These are phyloP conservation scores for Beauveria medogensis DNA, from an alignment of 2,329 filamentous ascomycete species.

Conservation along the genomic window DNA sequence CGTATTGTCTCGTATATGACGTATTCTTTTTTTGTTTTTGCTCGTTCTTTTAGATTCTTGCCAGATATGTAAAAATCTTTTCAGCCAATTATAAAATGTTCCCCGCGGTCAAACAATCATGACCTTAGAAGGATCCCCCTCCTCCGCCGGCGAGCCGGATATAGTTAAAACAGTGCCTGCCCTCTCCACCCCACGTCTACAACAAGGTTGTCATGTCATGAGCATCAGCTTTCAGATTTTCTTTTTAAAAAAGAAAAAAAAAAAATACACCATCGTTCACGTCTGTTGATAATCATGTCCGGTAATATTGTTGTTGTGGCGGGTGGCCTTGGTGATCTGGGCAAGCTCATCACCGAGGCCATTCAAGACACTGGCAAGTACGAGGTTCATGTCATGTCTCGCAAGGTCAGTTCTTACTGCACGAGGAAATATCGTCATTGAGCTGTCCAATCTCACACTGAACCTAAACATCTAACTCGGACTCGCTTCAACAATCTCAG, in stretches of 20 bases:
- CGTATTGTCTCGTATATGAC: no score
- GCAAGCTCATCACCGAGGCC: constrained; percentile 37
- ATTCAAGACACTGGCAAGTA: constrained; percentile 28
- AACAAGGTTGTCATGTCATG: no score
- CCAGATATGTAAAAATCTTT: not conserved
- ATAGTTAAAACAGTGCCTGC: no score
- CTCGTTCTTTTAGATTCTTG: not conserved
- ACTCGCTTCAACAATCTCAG: not conserved
- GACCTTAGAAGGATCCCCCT: no score
- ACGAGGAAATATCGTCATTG: constrained; percentile 8
- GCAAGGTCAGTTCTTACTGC: constrained; percentile 26
- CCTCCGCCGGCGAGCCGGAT: no score
- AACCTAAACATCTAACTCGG: not conserved
- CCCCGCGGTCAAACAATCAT: not conserved
- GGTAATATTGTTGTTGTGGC: constrained; percentile 32
- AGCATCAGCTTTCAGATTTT: not conserved
- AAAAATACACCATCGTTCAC: not conserved
- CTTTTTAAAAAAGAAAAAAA: not conserved
- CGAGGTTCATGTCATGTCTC: constrained; percentile 32
- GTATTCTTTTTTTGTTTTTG: no score
- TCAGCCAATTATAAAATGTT: not conserved
- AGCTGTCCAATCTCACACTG: no score
- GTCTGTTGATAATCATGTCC: constrained; percentile 16
- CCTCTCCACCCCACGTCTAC: no score
- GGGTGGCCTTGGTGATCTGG: constrained; percentile 38